These are phyloP conservation scores for Russula vinacea DNA, from an alignment of 768 basidiomycete species.

Conservation along the genomic window DNA sequence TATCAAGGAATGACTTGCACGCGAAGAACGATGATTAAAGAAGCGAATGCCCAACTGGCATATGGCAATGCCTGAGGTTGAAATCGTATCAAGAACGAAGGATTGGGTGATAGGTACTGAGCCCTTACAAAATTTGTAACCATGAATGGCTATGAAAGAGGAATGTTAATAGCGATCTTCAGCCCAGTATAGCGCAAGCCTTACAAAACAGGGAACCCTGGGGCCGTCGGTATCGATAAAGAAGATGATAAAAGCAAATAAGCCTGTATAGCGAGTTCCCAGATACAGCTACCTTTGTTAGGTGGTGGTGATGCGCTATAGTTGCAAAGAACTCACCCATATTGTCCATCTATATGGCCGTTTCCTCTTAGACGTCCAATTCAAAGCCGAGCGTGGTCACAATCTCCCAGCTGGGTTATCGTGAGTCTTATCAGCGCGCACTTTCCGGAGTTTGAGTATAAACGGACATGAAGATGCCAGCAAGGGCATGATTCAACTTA, in stretches of 20 bases:
- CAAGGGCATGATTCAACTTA: slow-evolving; percentile 6
- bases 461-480: slow-evolving; percentile 13
- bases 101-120: not conserved
- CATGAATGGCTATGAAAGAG: not conserved
- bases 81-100: not conserved
- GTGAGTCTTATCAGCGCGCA: not conserved
- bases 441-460: not conserved
- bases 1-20: not conserved
- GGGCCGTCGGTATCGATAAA: not conserved
- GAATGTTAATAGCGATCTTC: not conserved
- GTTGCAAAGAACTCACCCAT: slow-evolving; percentile 3
- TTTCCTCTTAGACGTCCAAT: slow-evolving; percentile 11
- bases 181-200: not conserved
- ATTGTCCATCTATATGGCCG: slow-evolving; percentile 19
- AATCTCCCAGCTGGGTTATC: slow-evolving; percentile 9
- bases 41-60: slow-evolving; percentile 10
- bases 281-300: slow-evolving; percentile 14
- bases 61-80: not conserved
- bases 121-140: not conserved
- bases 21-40: slow-evolving; percentile 7
- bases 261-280: slow-evolving; percentile 12
- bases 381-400: slow-evolving; percentile 4
- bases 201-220: not conserved
- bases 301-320: no score
- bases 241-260: slow-evolving; percentile 1